Base-by-base conservation (phyloP, 768 basidiomycete genomes). In the Rhodocollybia butyracea region DNA sequence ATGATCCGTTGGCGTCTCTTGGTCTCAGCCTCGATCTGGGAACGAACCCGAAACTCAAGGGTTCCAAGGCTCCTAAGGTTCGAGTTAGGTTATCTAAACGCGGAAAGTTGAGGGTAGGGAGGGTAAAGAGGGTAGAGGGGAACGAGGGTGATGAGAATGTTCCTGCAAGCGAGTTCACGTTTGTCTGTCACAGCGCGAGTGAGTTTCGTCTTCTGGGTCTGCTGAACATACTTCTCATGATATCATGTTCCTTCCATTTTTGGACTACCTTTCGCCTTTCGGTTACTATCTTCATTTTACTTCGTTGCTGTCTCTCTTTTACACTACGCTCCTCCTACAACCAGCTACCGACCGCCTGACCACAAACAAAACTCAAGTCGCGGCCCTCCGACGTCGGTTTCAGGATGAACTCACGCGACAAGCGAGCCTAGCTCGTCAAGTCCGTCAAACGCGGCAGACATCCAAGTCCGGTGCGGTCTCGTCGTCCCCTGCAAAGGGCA, bases 371-470 rank as follows among this genome's bases (percentile, higher is more conserved):
- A 80, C 82, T 61, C 88, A 91, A 71, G 86, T 88, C 36, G 71
- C 80, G 4, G 71, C 74, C 52, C 74, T 91, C 45, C 84, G 86
- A 36, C 76, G 76, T 50, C 82, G 82, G 57, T 89, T 93, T 62
- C 87, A 90, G 68, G 77, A 73, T 15, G 91, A 92, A 71, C 74
- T 93, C 38, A 80, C 82, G 21, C 75, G 85, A 32, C 88, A 91
- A 63, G 84, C 86, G 2, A 76, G 77, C 12, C 39, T 17, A 40
- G 39, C 39, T n/a, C 7, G 39, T 17, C 39, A 40, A n/a, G n/a
- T n/a, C n/a, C n/a, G n/a, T n/a, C n/a, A n/a, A n/a, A n/a, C n/a
- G n/a, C n/a, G n/a, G n/a, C n/a, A n/a, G n/a, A n/a, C n/a, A n/a
- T n/a, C n/a, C n/a, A n/a, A n/a, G n/a, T n/a, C n/a, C n/a, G n/a